These are phyloP conservation scores for Rhazya stricta DNA, from an alignment of 257 asterid species.

Conservation along the genomic window DNA sequence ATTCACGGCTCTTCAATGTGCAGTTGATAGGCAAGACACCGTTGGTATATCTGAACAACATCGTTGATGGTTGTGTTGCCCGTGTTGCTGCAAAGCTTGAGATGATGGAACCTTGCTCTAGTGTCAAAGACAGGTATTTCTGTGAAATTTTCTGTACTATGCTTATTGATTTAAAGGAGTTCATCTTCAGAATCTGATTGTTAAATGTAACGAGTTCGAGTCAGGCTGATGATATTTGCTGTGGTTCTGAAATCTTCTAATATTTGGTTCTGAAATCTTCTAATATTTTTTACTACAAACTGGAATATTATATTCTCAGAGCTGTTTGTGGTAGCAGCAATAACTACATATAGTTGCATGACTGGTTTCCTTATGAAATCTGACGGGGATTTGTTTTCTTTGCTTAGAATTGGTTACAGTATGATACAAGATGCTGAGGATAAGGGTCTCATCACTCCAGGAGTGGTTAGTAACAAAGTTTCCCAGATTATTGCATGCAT, in stretches of 20 bases:
- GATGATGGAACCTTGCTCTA: conserved; percentile 43
- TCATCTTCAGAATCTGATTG: background rate
- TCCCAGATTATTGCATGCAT: background rate
- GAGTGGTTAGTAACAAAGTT: conserved; percentile 28
- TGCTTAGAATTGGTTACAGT: conserved; percentile 34
- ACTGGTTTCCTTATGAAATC: background rate
- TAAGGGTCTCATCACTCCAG: conserved; percentile 41
- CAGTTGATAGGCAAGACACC: conserved; percentile 46
- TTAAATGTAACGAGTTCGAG: background rate
- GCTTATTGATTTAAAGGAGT: background rate
- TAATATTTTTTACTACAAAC: background rate
- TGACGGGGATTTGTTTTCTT: background rate
- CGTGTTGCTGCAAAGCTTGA: conserved; percentile 43
- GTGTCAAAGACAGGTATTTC: conserved; percentile 43
- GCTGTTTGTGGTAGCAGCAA: background rate
- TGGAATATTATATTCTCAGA: background rate
- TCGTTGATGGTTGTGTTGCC: conserved; percentile 36
- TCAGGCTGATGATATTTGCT: background rate
- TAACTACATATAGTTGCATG: background rate
- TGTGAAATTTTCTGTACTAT: background rate
- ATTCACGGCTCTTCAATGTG: background rate
- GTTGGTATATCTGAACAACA: conserved; percentile 42
- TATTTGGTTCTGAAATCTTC: background rate
- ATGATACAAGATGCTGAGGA: conserved; percentile 52
- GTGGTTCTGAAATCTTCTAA: background rate